A percentile compares a stretch with the other conserved stretches of the same genome.
Evolutionary conservation across 2,329 filamentous ascomycete genomes (phyloP).

Genomic region (Cladobotryum protrusum): DNA sequence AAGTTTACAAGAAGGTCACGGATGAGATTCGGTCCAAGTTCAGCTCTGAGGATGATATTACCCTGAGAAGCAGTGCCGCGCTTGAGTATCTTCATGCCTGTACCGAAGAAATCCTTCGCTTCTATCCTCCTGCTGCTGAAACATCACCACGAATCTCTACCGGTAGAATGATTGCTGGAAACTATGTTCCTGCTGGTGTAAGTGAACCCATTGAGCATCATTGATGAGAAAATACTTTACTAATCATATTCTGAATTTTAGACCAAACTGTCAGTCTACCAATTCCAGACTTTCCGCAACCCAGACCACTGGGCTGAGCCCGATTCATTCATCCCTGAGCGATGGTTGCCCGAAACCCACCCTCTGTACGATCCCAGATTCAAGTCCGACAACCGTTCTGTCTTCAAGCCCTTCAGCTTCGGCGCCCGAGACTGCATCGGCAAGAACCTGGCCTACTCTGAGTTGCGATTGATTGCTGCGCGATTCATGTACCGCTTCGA

Average conservation of each 20-base stretch:
- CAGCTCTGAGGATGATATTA: constrained; percentile 31
- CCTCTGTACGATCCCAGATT: constrained; percentile 32
- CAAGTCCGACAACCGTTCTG: constrained; percentile 30
- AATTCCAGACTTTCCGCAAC: constrained; percentile 40
- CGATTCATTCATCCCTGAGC: constrained; percentile 40
- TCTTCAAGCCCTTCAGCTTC: constrained; percentile 32
- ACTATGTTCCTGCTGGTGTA: constrained; percentile 30
- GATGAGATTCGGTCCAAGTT: constrained; percentile 32
- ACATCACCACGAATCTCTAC: constrained; percentile 21
- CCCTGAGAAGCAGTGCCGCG: constrained; percentile 22
- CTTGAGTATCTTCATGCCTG: constrained; percentile 34
- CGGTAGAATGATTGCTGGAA: constrained; percentile 29
- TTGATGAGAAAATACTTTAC: constrained; percentile 23
- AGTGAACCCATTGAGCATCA: constrained; percentile 13
- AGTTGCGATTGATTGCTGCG: constrained; percentile 42
- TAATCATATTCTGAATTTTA: constrained; percentile 15
- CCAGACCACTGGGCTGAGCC: constrained; percentile 39
- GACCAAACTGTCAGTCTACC: constrained; percentile 37
- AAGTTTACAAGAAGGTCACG: constrained; percentile 24
- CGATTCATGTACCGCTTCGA: constrained; percentile 42
- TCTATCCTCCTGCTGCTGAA: constrained; percentile 31
- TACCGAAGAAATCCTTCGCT: constrained; percentile 36
- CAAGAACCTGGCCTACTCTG: constrained; percentile 37
- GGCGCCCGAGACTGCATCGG: constrained; percentile 38
- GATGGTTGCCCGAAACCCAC: constrained; percentile 29